Percentiles rank a stretch among this genome's conserved stretches.
Conservation (phyloP, 225 moss, liverwort and hornwort genomes). For the Lunularia cruciata region DNA sequence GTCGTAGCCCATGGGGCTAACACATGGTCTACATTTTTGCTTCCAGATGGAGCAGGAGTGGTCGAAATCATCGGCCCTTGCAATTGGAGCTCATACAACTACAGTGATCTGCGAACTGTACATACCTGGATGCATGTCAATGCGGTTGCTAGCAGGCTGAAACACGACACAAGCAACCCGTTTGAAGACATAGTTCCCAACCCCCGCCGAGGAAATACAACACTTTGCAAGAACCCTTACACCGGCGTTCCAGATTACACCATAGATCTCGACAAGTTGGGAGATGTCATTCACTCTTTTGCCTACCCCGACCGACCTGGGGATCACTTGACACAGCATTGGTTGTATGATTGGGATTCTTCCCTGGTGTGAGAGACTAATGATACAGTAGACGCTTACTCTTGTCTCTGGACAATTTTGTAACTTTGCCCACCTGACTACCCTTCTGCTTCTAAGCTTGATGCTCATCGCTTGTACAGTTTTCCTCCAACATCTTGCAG, state of each 20-base stretch:
- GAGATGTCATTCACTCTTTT: constrained; percentile 36
- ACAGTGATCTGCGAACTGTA: constrained; percentile 30
- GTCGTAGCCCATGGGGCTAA: constrained; percentile 56
- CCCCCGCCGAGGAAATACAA: constrained; percentile 41
- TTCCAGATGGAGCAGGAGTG: constrained; percentile 49
- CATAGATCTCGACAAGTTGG: constrained; percentile 33
- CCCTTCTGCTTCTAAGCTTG: no score
- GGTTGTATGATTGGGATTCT: constrained; percentile 42
- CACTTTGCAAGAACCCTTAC: constrained; percentile 34
- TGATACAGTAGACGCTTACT: background rate
- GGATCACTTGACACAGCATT: constrained; percentile 45
- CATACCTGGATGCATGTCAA: constrained; percentile 54
- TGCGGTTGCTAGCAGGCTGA: constrained; percentile 35
- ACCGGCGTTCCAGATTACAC: constrained; percentile 43
- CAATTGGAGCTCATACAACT: constrained; percentile 42
- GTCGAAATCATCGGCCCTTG: constrained; percentile 54
- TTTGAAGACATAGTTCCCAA: constrained; percentile 27
- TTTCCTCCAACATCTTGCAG: no score
- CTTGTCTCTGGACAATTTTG: no score
- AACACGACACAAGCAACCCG: constrained; percentile 50
- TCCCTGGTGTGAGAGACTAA: background rate
- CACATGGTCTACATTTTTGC: constrained; percentile 51
- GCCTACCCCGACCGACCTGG: constrained; percentile 27
- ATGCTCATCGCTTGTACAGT: no score
- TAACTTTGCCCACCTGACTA: no score